Base-by-base conservation (phyloP, 805 yeast genomes). In the Candida ponderosae region DNA sequence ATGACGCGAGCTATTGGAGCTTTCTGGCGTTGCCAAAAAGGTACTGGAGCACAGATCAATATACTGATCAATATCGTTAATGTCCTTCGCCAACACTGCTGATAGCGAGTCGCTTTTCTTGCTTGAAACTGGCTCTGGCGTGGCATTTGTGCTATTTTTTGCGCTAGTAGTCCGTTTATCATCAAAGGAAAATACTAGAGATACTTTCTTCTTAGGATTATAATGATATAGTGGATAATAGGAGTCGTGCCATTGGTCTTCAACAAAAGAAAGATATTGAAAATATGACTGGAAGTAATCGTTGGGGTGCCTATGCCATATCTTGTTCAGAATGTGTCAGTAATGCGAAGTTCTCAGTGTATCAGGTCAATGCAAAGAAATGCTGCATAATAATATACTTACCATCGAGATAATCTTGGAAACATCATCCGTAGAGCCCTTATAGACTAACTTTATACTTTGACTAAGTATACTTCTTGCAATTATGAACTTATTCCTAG, bases 401-500 rank as follows among this genome's bases (percentile, higher is more conserved):
- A 44, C 48, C 18, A 38, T 18, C 11, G 53, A 46, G 5, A 41
- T 24, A 4, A 44, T 32, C 19, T 34, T 30, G 2, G 50, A 48
- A 6, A 39, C 31, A 19, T 40, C 43, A 15, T 42, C 39, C 2
- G 34, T 39, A 9, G 33, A 16, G 4, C 35, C 28, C 2, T 32
- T 10, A 5, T 11, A 18, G 31, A 7, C 17, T 16, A 1, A 20
- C 6, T 33, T 36, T 16, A 48, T 38, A n/a, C 34, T 9, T 28
- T 33, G 42, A 32, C 39, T 45, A 29, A 47, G 20, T 5, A 47
- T 37, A 4, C 37, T 31, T 23, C 53, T 35, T 0, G 51, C 49
- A 5, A 48, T 26, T n/a, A 48, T 46, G 21, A 48, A 48, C 23
- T 38, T 40, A 29, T 48, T 48, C 27, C 49, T 36, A n/a, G 53